Base-by-base conservation (phyloP, 371 early-diverging fungal genomes). In the Cokeromyces recurvatus region DNA sequence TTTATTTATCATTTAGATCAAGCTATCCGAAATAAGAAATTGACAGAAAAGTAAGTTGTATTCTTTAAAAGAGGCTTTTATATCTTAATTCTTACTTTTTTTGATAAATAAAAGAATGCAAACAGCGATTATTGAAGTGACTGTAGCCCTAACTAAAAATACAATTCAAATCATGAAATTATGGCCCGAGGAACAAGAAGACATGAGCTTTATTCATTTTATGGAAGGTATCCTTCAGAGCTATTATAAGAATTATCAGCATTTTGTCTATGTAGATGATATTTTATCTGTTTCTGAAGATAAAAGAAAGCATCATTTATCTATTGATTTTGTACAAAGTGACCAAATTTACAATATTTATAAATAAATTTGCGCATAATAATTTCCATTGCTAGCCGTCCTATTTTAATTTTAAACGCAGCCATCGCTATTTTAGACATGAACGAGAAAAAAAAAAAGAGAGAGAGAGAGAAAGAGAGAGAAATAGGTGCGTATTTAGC, bases 251-350 rank as follows among this genome's bases (percentile, higher is more conserved):
- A 32, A 14, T 11, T 29, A 22, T 19, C 60, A 51, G 15, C 51
- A 55, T 5, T 60, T 60, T 44, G 45, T 60, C 0, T 51, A 51
- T 19, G 52, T 48, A 1, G 60, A 60, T 39, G 60, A 60, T 37
- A 36, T 47, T 11, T 25, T n/a, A 0, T 27, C 51, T 31, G 36
- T 60, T 14, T 4, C 38, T 0, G 2, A 21, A 6, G 32, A 31
- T 1, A 23, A 1, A 2, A 43, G 29, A 16, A 27, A 50, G 1
- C 20, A 37, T 7, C 32, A 22, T 4, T 8, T n/a, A 11, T 32
- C 49, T 29, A 21, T 51, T 8, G 54, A 59, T 17, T 59, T 59
- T 38, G 42, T 59, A 2, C 20, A 40, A 1, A 51, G 51, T 29
- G 15, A 29, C 8, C 8, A 29, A 29, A 29, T 29, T 29, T 29